Conservation (phyloP, 768 basidiomycete genomes). For the Leccinum uliginosum region DNA sequence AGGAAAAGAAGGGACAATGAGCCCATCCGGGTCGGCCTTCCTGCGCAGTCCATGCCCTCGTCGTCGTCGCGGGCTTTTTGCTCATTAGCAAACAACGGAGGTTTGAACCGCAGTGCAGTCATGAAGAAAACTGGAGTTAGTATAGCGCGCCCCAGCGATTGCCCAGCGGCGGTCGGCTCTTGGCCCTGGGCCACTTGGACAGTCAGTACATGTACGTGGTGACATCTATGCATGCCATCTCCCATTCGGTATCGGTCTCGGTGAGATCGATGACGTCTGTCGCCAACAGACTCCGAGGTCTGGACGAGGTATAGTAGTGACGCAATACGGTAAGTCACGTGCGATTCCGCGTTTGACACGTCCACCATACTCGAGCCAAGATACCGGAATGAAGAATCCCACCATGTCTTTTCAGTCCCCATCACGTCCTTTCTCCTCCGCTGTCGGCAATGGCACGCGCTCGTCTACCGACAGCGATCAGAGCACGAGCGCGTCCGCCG, state of each 20-base stretch:
- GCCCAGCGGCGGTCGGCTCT: neutral
- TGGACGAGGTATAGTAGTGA: no score
- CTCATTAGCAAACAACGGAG: constrained; percentile 17
- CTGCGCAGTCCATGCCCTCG: no score
- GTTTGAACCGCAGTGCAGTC: constrained; percentile 24
- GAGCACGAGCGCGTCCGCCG: constrained; percentile 16
- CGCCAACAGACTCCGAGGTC: no score
- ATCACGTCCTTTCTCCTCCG: constrained; percentile 32
- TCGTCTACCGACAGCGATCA: constrained; percentile 43
- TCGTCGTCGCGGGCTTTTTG: neutral
- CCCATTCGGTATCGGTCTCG: constrained; percentile 17
- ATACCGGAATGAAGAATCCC: neutral
- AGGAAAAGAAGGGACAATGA: no score
- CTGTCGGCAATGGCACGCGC: constrained; percentile 22
- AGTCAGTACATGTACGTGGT: constrained; percentile 13
- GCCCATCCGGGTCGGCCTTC: no score
- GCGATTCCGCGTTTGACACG: constrained; percentile 9
- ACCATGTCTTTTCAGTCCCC: constrained; percentile 25
- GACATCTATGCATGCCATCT: constrained; percentile 1
- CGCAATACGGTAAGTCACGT: neutral
- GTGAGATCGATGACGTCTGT: constrained; percentile 17
- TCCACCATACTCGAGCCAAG: neutral
- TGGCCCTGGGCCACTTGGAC: constrained; percentile 20
- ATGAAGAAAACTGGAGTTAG: constrained; percentile 16
- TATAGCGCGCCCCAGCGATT: neutral